Evolutionary conservation across 1,284 basidiomycete genomes (phyloP).

Genomic region (Cryptococcus depauperatus): DNA sequence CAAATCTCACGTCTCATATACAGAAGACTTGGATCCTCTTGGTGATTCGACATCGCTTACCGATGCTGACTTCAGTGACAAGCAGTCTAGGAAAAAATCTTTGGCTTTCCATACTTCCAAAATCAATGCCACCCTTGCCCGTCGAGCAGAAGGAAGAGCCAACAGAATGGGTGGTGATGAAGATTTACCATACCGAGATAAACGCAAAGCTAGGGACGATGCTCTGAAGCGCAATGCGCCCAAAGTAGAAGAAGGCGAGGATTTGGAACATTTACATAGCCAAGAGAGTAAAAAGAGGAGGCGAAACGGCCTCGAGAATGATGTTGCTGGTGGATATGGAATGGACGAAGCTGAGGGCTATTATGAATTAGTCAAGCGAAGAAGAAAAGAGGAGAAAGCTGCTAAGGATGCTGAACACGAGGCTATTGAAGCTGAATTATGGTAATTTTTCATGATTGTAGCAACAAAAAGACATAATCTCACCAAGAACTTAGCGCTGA

Average conservation of each 20-base stretch:
- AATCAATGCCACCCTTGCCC: constrained; percentile 67
- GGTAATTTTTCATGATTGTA: constrained; percentile 48
- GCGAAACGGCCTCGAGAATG: constrained; percentile 46
- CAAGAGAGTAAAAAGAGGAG: constrained; percentile 46
- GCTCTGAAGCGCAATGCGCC: constrained; percentile 46
- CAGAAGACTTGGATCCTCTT: constrained; percentile 53
- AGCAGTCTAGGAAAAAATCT: constrained; percentile 65
- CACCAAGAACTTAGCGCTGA: constrained; percentile 1
- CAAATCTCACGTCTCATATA: constrained; percentile 9
- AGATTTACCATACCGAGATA: constrained; percentile 52
- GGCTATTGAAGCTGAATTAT: constrained; percentile 53
- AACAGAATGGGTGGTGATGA: constrained; percentile 63
- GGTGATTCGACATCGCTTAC: constrained; percentile 67
- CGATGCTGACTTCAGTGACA: constrained; percentile 68
- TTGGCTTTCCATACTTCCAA: constrained; percentile 85
- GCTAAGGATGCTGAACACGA: constrained; percentile 76
- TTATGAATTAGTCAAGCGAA: constrained; percentile 75
- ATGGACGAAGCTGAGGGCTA: constrained; percentile 57
- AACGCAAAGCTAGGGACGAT: constrained; percentile 46
- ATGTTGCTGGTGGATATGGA: constrained; percentile 44
- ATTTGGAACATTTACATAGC: constrained; percentile 34
- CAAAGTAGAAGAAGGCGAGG: constrained; percentile 32
- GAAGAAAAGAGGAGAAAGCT: constrained; percentile 62
- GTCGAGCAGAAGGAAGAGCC: constrained; percentile 57
- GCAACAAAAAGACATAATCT: background rate